Evolutionary conservation across 768 basidiomycete genomes (phyloP).

Genomic region (Rhizopogon rudus): DNA sequence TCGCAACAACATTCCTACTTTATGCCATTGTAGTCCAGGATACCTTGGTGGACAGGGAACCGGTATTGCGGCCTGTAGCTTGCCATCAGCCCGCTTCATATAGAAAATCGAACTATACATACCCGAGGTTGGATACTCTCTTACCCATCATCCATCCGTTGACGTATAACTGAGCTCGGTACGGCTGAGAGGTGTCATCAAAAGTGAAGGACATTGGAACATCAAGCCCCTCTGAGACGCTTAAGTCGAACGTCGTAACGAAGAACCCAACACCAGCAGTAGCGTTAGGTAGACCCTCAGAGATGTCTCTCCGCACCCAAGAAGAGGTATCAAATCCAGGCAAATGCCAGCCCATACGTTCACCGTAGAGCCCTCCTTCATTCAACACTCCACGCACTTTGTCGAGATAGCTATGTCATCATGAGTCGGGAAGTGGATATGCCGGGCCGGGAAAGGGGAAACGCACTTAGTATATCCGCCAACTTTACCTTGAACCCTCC

Average conservation of each 20-base stretch:
- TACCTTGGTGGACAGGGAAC: conserved; percentile 83
- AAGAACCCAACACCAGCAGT: conserved; percentile 79
- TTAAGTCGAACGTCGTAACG: conserved; percentile 63
- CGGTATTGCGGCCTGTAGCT: conserved; percentile 62
- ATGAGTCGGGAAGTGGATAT: background rate
- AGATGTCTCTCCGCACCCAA: conserved; percentile 56
- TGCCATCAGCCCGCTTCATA: background rate
- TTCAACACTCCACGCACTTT: conserved; percentile 66
- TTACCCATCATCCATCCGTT: conserved; percentile 94
- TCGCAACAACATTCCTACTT: conserved; percentile 40
- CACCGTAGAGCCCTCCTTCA: conserved; percentile 70
- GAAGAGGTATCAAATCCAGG: conserved; percentile 60
- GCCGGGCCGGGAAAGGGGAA: background rate
- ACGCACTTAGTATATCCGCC: conserved; percentile 64
- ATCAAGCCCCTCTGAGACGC: conserved; percentile 57
- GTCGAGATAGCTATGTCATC: conserved; percentile 59
- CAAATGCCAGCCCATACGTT: conserved; percentile 70
- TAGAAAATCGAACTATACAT: conserved; percentile 12
- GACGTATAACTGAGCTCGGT: conserved; percentile 69
- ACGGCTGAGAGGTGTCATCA: conserved; percentile 57
- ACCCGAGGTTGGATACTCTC: conserved; percentile 68
- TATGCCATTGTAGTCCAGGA: conserved; percentile 63
- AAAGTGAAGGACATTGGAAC: conserved; percentile 71
- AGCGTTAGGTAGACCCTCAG: conserved; percentile 50
- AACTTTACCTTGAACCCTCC: conserved; percentile 74